Percentiles rank a stretch among this genome's conserved stretches.
Conservation (phyloP, 768 basidiomycete genomes). For the Ramaria sp. region DNA sequence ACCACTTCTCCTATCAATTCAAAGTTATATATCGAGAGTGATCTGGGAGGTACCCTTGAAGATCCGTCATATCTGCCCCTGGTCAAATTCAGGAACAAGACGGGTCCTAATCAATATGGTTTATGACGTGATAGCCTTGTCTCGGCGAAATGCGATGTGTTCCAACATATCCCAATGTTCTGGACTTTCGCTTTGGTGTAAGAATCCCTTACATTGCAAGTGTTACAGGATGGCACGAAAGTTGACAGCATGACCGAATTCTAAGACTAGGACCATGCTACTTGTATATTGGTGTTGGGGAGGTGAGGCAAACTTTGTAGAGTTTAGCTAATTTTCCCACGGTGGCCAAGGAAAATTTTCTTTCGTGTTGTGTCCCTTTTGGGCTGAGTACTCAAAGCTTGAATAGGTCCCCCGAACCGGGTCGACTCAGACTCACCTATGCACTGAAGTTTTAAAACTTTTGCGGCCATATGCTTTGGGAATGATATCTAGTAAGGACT, state of each 20-base stretch:
- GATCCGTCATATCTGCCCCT: constrained; percentile 35
- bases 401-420: no score
- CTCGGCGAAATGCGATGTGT: constrained; percentile 42
- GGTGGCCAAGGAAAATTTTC: no score
- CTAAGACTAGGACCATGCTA: constrained; percentile 46
- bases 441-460: no score
- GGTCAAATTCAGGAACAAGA: constrained; percentile 40
- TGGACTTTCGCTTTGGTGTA: constrained; percentile 28
- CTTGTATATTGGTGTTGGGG: no score
- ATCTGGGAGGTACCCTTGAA: constrained; percentile 33
- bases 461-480: no score
- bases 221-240: constrained; percentile 30
- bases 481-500: no score
- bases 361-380: no score
- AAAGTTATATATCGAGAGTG: constrained; percentile 35
- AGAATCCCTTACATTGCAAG: constrained; percentile 27
- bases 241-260: constrained; percentile 43
- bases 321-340: no score
- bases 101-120: constrained; percentile 29
- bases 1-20: constrained; percentile 29
- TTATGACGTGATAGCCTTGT: constrained; percentile 41
- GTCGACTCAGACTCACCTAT: no score
- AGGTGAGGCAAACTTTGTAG: no score
- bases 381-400: no score
- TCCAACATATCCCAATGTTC: constrained; percentile 44